Conservation (phyloP, 176 grass and related monocot species). For the Aegilops sharonensis region DNA sequence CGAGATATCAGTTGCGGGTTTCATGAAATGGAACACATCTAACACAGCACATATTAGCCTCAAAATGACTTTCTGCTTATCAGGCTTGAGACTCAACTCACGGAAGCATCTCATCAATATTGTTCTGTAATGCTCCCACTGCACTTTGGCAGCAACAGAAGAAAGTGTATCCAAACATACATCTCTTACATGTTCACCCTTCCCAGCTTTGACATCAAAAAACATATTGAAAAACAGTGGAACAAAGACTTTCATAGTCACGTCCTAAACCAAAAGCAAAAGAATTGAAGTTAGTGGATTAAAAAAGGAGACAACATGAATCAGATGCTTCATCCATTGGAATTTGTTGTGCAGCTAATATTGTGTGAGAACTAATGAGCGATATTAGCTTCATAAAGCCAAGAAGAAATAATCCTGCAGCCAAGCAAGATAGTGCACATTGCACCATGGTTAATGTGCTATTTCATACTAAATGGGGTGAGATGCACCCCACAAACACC, state of each 20-base stretch:
- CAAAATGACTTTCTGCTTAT: constrained; percentile 86
- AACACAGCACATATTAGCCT: constrained; percentile 77
- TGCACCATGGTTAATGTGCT: not conserved
- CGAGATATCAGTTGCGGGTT: constrained; percentile 16
- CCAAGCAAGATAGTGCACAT: constrained; percentile 2
- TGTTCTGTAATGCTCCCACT: constrained; percentile 83
- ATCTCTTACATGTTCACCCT: constrained; percentile 84
- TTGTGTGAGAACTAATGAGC: not conserved
- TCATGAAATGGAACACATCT: constrained; percentile 75
- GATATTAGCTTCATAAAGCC: constrained; percentile 21
- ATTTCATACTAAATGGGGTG: not conserved
- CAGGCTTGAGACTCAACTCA: constrained; percentile 62
- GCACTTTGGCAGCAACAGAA: constrained; percentile 65
- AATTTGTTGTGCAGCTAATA: not conserved
- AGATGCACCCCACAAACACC: constrained; percentile 13
- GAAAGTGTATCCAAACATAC: constrained; percentile 79
- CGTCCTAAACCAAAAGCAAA: constrained; percentile 55
- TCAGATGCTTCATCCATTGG: not conserved
- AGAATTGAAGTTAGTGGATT: not conserved
- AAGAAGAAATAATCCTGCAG: not conserved
- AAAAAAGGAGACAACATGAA: constrained; percentile 1
- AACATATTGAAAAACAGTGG: constrained; percentile 93
- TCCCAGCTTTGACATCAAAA: constrained; percentile 80
- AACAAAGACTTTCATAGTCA: constrained; percentile 88
- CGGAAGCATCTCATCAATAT: constrained; percentile 76